Base-by-base conservation (phyloP, 495 filamentous ascomycete species). In the Lineolata rhizophorae region DNA sequence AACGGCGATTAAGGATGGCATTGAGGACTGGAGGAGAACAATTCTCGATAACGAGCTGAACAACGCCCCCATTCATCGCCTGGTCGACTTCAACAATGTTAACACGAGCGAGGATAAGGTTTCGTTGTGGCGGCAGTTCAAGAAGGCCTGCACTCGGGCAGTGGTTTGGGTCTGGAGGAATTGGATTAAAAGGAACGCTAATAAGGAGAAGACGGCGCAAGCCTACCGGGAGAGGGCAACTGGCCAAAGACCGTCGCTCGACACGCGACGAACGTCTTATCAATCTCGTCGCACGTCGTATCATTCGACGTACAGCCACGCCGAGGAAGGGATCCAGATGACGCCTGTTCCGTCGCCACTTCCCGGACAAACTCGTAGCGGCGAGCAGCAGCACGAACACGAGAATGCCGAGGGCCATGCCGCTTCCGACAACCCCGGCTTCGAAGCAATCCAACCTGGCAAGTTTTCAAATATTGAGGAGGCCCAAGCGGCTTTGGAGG, bases 1-100 rank as follows among this genome's bases (percentile, higher is more conserved):
- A 29, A 99, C 90, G 5, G 71, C 78, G 3, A 57, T 93, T 43
- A 99, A 95, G 55, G 90, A 99, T 48, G 87, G 74, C n/a, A 78
- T 95, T 39, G 90, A 99, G 54, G 90, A 99, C 60, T 94, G 81
- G 62, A 69, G 90, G 36, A 66, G 90, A 51, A 94, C 83, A 2
- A 63, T 82, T 15, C 70, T 92, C 13, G 90, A 99, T 47, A 91
- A 73, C 36, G 79, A 91, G 45, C 64, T 99, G 32, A 99, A 99
- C 57, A 94, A 99, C 43, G 85, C 90, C 10, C 76, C 85, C 1
- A 79, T 94, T 10, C 84, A 99, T 53, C 67, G 84, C 18, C 57
- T 99, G 18, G 53, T 81, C 0, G 76, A 82, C 35, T 93, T 74
- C 71, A 63, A 74, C 42, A 99, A 99, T 46, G 84, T 94, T 43